Evolutionary conservation across 2,329 filamentous ascomycete species (phyloP).

Genomic region (Cryoendolithus antarcticus): DNA sequence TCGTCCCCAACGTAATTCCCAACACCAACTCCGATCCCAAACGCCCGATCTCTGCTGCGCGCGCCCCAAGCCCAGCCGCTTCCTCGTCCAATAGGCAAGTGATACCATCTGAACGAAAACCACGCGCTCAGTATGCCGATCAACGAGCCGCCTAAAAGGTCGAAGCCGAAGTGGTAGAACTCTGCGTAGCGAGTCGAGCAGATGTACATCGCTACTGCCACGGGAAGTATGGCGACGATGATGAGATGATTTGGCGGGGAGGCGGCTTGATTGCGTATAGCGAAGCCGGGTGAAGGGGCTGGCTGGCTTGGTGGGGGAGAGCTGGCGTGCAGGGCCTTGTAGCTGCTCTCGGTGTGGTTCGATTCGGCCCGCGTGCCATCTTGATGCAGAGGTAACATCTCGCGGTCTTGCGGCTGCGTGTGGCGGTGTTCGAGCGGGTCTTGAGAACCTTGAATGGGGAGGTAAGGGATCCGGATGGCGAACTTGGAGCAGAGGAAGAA

Average conservation of each 20-base stretch:
- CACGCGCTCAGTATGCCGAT: conserved; percentile 62
- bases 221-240: conserved; percentile 55
- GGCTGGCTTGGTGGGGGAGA: conserved; percentile 1
- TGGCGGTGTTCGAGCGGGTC: conserved; percentile 11
- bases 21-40: conserved; percentile 48
- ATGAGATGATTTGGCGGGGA: conserved; percentile 74
- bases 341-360: conserved; percentile 7
- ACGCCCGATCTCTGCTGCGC: conserved; percentile 58
- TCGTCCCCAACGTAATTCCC: conserved; percentile 5
- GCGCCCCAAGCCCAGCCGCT: conserved; percentile 86
- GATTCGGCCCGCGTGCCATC: conserved; percentile 9
- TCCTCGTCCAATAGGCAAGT: conserved; percentile 64
- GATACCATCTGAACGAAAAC: conserved; percentile 74
- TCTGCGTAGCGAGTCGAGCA: conserved; percentile 77
- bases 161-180: conserved; percentile 84
- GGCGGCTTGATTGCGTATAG: conserved; percentile 53
- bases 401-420: conserved; percentile 4
- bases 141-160: conserved; percentile 72
- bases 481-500: conserved; percentile 81
- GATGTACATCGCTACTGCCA: conserved; percentile 67
- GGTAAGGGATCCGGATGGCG: conserved; percentile 59
- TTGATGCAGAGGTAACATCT: conserved; percentile 17
- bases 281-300: conserved; percentile 2
- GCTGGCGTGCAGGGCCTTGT: conserved; percentile 1
- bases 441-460: conserved; percentile 33